phyloP scores from a whole-genome alignment of 345 rosid species.

The Syzygium oleosum region DNA sequence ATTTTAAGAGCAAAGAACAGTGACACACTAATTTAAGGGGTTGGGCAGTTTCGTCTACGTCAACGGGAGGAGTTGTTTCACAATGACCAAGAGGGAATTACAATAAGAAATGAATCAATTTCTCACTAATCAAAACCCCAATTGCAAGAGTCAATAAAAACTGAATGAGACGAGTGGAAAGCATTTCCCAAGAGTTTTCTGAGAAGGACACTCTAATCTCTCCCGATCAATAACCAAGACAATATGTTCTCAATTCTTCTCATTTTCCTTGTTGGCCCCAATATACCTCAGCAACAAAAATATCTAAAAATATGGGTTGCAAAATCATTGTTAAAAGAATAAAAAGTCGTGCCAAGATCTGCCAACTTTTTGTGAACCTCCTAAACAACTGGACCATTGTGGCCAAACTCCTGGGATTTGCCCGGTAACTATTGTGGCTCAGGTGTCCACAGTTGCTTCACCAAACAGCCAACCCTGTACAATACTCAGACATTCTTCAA shows the following conservation, averaged over 20 bases:
- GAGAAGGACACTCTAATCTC: not conserved
- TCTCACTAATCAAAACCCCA: not conserved
- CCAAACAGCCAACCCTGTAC: too few species aligned
- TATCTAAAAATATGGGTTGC: too few species aligned
- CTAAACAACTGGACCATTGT: too few species aligned
- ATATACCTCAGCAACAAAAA: not conserved
- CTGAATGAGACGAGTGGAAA: too few species aligned
- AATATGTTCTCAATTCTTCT: not conserved
- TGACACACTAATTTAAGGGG: not conserved
- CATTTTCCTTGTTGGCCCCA: not conserved
- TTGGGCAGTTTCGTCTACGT: not conserved
- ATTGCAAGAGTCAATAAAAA: not conserved
- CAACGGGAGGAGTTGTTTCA: not conserved
- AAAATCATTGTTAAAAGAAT: too few species aligned
- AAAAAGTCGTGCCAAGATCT: too few species aligned
- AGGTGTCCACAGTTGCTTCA: too few species aligned
- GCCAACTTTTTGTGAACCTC: too few species aligned
- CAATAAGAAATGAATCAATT: not conserved
- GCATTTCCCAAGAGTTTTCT: not conserved
- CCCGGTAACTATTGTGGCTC: too few species aligned
- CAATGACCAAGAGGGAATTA: not conserved
- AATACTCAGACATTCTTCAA: too few species aligned
- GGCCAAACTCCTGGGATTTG: too few species aligned
- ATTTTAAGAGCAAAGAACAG: not conserved
- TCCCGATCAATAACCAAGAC: not conserved